Base-by-base conservation (phyloP, 257 asterid species). In the Solanum sparsipilum region DNA sequence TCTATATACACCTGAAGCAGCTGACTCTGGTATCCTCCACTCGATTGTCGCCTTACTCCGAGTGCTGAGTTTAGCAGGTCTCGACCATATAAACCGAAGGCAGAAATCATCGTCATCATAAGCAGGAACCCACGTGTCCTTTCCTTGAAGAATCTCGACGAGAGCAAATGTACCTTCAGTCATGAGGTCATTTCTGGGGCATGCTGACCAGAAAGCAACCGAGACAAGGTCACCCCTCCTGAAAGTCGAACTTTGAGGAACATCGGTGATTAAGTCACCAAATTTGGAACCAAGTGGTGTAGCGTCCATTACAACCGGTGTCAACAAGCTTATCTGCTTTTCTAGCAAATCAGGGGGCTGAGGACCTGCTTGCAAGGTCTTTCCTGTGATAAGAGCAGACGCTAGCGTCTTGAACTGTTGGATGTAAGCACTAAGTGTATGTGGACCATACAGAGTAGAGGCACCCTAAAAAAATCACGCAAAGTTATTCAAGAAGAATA, bases 151-250 rank as follows among this genome's bases (percentile, higher is more conserved):
- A 72, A 93, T 91, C 92, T 97, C 99, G 32, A 97, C 99, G 44
- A 97, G 95, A 11, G 99, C 92, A 84, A 97, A 97, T 44, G 99
- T 97, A 85, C 99, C 99, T 91, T 96, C 98, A 2, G 99, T 97
- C 98, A 96, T 93, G 88, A 96, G 98, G 90, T 97, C 99, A 29
- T 97, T 97, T 82, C 99, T 91, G 5, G 98, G 99, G 86, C 98
- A 96, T 3, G 98, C 99, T 10, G 99, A 95, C 95, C 93, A 92
- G 92, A 97, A 97, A 89, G 89, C 90, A 23, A 94, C 99, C 0
- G 96, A 92, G 75, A 96, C 98, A 0, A 89, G 93, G 89, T 85
- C 91, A 41, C 98, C 99, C 87, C 92, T 93, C 85, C 73, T 93
- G 78, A 93, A 95, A 56, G 94, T 93, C 72, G 98, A 89, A 90